phyloP scores from a whole-genome alignment of 768 basidiomycete genomes.

The Hemileccinum impolitum region DNA sequence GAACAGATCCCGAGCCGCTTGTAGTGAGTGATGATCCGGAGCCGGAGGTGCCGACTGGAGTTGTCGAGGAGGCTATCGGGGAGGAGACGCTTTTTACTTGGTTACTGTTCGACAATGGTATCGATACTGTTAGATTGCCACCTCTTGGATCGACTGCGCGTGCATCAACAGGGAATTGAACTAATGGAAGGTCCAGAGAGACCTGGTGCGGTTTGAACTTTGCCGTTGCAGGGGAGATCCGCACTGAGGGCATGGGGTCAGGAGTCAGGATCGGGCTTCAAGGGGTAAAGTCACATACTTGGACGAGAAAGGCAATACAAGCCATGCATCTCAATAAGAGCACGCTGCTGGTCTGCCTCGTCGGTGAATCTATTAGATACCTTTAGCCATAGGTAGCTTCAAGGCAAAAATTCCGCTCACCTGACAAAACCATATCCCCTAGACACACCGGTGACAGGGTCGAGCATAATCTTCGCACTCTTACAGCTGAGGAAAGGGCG shows the following conservation, averaged over 20 bases:
- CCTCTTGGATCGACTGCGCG: slow-evolving; percentile 31
- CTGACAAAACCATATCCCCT: slow-evolving; percentile 93
- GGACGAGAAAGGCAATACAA: slow-evolving; percentile 86
- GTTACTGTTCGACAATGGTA: slow-evolving; percentile 43
- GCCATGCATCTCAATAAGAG: slow-evolving; percentile 89
- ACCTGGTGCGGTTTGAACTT: slow-evolving; percentile 68
- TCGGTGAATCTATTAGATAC: slow-evolving; percentile 67
- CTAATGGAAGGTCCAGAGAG: slow-evolving; percentile 45
- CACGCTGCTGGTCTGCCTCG: slow-evolving; percentile 85
- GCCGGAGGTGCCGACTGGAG: slow-evolving; percentile 37
- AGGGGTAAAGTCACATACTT: slow-evolving; percentile 48
- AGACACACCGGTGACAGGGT: slow-evolving; percentile 84
- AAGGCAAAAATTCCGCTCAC: slow-evolving; percentile 37
- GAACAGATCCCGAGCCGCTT: slow-evolving; percentile 47
- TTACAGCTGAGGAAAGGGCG: slow-evolving; percentile 88
- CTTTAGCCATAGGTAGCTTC: slow-evolving; percentile 6
- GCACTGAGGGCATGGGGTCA: slow-evolving; percentile 55
- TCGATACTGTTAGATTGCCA: slow-evolving; percentile 44
- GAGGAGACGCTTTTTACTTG: slow-evolving; percentile 68
- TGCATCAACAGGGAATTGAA: slow-evolving; percentile 38
- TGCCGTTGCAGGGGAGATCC: slow-evolving; percentile 85
- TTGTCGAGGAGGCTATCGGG: slow-evolving; percentile 52
- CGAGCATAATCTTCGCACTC: slow-evolving; percentile 94
- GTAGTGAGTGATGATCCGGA: slow-evolving; percentile 47
- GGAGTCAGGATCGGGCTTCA: slow-evolving; percentile 2